These are phyloP conservation scores for Backusella luteola DNA, from an alignment of 192 early-diverging fungal species.

Conservation along the genomic window DNA sequence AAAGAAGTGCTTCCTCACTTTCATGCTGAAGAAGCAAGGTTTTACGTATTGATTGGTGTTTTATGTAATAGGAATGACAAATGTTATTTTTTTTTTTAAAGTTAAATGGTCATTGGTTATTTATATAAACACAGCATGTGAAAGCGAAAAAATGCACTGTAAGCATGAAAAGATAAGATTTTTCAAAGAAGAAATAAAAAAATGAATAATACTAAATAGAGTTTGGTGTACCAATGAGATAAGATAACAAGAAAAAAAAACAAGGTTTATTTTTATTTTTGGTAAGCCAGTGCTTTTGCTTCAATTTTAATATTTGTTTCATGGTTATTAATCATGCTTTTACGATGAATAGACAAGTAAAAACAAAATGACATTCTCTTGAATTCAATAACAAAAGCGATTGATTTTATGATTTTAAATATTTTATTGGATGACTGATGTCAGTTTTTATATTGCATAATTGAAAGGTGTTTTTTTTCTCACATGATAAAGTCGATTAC, in stretches of 20 bases:
- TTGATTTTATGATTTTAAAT: background rate
- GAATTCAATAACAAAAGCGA: background rate
- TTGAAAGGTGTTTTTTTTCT: background rate
- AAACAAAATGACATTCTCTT: background rate
- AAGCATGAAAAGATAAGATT: conserved; percentile 1
- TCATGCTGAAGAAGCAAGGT: too few species aligned
- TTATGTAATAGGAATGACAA: conserved; percentile 1
- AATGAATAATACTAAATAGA: conserved; percentile 2
- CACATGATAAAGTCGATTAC: background rate
- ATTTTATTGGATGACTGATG: background rate
- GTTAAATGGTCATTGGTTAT: background rate
- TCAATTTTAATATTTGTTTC: background rate
- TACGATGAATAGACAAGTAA: background rate
- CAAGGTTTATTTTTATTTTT: background rate
- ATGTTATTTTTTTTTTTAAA: background rate
- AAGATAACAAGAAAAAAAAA: background rate
- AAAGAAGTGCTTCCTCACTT: too few species aligned
- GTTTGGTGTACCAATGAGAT: background rate
- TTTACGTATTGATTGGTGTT: background rate
- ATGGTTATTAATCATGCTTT: background rate
- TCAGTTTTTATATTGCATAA: background rate
- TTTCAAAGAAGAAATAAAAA: background rate
- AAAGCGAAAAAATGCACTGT: conserved; percentile 4
- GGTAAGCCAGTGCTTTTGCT: background rate
- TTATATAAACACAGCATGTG: conserved; percentile 7